phyloP scores from a whole-genome alignment of 208 protist genomes.

The Sergeia podlipaevii region DNA sequence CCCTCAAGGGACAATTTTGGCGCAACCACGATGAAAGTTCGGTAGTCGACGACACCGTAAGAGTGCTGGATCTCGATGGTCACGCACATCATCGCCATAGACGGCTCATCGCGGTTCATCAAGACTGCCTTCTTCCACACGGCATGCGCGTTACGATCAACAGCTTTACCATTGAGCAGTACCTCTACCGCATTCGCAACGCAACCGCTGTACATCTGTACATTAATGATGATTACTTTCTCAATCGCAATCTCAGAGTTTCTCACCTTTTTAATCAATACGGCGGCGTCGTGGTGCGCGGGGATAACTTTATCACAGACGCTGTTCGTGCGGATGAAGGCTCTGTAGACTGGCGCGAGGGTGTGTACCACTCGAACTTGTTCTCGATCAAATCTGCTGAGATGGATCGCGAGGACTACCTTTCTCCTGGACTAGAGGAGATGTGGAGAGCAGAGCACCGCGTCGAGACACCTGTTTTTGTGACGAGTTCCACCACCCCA shows the following conservation, averaged over 20 bases:
- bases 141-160: slow-evolving; percentile 47
- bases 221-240: slow-evolving; percentile 79
- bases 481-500: too few relatives aligned
- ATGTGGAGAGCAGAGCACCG: too few relatives aligned
- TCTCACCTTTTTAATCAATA: slow-evolving; percentile 56
- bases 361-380: slow-evolving; percentile 30
- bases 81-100: too few relatives aligned
- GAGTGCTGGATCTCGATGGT: too few relatives aligned
- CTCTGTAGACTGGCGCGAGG: slow-evolving; percentile 18
- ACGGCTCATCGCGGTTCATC: slow-evolving; percentile 60
- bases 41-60: too few relatives aligned
- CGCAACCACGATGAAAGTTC: too few relatives aligned
- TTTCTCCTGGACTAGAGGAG: too few relatives aligned
- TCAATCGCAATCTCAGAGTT: slow-evolving; percentile 49
- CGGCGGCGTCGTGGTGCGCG: slow-evolving; percentile 57
- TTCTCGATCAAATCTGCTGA: slow-evolving; percentile 23
- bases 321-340: neutral
- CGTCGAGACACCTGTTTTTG: too few relatives aligned
- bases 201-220: slow-evolving; percentile 50
- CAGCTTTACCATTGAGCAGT: slow-evolving; percentile 50
- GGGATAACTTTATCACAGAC: slow-evolving; percentile 13
- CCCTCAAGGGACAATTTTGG: too few relatives aligned
- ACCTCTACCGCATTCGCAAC: slow-evolving; percentile 55
- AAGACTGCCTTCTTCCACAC: slow-evolving; percentile 60
- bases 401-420: too few relatives aligned